These are phyloP conservation scores for Jimgerdemannia lactiflua DNA, from an alignment of 192 early-diverging fungal species.

Conservation along the genomic window DNA sequence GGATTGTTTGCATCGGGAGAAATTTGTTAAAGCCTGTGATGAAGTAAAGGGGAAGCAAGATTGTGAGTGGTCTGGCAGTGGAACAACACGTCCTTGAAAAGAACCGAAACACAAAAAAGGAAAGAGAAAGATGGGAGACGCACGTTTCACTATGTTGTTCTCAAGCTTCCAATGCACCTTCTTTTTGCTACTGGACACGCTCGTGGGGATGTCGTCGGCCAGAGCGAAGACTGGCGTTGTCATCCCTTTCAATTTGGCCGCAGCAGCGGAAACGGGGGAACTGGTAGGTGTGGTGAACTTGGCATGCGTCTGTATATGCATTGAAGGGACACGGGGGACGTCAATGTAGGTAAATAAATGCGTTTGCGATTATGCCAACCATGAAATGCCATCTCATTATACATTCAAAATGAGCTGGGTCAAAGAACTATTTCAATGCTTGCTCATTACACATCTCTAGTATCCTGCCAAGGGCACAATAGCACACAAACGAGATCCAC, in stretches of 20 bases:
- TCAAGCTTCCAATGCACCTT: not conserved
- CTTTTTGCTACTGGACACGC: not conserved
- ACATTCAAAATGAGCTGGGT: too few relatives aligned
- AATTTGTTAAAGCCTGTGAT: slow-evolving; percentile 3
- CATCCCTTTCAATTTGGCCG: not conserved
- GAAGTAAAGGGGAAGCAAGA: not conserved
- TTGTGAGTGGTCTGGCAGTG: not conserved
- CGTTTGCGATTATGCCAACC: too few relatives aligned
- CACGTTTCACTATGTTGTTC: slow-evolving; percentile 2
- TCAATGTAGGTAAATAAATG: not conserved
- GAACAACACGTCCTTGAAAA: not conserved
- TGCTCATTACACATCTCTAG: too few relatives aligned
- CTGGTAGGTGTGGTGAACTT: not conserved
- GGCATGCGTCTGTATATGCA: not conserved
- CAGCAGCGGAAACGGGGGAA: not conserved
- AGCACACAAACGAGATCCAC: too few relatives aligned
- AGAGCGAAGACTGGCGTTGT: not conserved
- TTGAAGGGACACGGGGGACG: not conserved
- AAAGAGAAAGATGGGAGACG: not conserved
- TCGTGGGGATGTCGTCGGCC: not conserved
- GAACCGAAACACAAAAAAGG: not conserved
- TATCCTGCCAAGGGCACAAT: too few relatives aligned
- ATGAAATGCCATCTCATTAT: too few relatives aligned
- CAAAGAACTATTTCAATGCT: too few relatives aligned
- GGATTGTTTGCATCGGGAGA: not conserved